These are phyloP conservation scores for Pneumocystis murina DNA, from an alignment of 1,139 yeast species.

Conservation along the genomic window DNA sequence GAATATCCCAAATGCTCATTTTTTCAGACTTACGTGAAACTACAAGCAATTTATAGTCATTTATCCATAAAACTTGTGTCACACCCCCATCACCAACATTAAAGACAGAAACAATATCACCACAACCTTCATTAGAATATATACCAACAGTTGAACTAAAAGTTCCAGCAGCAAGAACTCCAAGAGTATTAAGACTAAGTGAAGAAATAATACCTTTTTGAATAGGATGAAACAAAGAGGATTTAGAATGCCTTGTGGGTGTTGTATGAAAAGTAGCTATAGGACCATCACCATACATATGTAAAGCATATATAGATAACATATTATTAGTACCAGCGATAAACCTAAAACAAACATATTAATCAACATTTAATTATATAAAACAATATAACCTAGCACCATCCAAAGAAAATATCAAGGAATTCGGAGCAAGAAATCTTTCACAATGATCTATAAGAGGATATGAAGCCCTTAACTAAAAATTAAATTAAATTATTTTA, in stretches of 20 bases:
- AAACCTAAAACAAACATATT: neutral
- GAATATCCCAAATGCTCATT: conserved; percentile 1
- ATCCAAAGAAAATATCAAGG: neutral
- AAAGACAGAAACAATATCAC: neutral
- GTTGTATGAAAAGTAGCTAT: neutral
- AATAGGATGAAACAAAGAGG: neutral
- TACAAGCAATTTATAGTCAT: neutral
- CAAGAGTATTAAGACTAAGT: neutral
- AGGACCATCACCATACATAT: neutral
- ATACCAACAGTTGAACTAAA: neutral
- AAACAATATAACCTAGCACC: neutral
- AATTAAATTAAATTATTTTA: neutral
- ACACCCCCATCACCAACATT: neutral
- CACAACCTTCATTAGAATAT: neutral
- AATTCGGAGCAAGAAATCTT: neutral
- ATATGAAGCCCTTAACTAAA: neutral
- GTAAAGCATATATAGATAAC: neutral
- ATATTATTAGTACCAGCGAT: neutral
- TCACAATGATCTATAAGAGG: neutral
- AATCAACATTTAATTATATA: neutral
- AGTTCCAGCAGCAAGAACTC: neutral
- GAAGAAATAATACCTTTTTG: neutral
- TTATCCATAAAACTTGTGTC: neutral
- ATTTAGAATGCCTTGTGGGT: neutral
- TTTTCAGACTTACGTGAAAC: neutral